These are phyloP conservation scores for Yamadazyma oceani DNA, from an alignment of 1,139 yeast species.

Conservation along the genomic window DNA sequence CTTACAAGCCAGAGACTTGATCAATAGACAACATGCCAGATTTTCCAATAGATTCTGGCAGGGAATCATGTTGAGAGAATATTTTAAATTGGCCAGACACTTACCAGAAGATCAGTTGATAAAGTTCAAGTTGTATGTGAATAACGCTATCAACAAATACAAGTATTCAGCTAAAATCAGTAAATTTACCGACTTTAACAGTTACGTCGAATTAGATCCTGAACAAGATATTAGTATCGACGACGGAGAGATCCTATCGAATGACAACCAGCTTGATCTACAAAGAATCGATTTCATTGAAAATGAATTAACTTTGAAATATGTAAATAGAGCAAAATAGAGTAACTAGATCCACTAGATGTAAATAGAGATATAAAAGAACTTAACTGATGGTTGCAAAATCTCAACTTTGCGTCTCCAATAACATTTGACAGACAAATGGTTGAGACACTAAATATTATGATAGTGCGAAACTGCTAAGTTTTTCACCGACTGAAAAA, in stretches of 20 bases:
- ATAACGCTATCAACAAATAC: slow-evolving; percentile 16
- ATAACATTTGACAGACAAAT: too few relatives aligned
- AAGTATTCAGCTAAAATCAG: slow-evolving; percentile 21
- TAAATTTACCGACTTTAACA: slow-evolving; percentile 9
- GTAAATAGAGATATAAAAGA: too few relatives aligned
- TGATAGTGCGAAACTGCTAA: too few relatives aligned
- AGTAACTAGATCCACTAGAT: not conserved
- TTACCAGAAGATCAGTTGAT: slow-evolving; percentile 16
- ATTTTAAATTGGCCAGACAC: slow-evolving; percentile 18
- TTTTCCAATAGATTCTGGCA: slow-evolving; percentile 39
- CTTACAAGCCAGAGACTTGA: slow-evolving; percentile 32
- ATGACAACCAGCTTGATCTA: not conserved
- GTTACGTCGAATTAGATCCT: slow-evolving; percentile 4
- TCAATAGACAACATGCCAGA: slow-evolving; percentile 25
- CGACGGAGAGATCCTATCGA: not conserved
- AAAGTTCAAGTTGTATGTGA: slow-evolving; percentile 26
- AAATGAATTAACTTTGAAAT: slow-evolving; percentile 7
- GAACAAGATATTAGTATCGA: not conserved
- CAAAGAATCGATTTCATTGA: slow-evolving; percentile 12
- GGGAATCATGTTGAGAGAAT: slow-evolving; percentile 35
- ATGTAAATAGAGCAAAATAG: slow-evolving; percentile 4
- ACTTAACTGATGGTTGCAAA: too few relatives aligned
- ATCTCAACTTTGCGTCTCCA: too few relatives aligned
- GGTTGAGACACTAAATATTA: too few relatives aligned
- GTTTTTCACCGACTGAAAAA: too few relatives aligned